Conservation (phyloP, 192 early-diverging fungal species). For the Dispira parvispora region DNA sequence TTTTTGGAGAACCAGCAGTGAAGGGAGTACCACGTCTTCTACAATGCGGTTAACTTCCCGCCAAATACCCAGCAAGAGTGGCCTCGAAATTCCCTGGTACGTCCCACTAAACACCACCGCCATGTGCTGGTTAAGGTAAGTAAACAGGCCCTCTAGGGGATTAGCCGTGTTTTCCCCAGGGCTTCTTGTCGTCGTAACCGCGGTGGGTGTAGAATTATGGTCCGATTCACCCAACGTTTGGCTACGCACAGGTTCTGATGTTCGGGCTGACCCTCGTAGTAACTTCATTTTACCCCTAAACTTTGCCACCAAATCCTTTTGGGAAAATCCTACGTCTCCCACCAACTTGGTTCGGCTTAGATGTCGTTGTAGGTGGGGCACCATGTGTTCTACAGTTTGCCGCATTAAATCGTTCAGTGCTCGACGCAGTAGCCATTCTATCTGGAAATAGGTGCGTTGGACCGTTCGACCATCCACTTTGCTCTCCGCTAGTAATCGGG, state of each 20-base stretch:
- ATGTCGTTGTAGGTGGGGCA: neutral
- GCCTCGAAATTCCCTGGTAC: neutral
- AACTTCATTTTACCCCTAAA: neutral
- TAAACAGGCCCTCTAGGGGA: constrained; percentile 1
- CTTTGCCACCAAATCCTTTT: neutral
- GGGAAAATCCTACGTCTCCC: neutral
- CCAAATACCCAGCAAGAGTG: neutral
- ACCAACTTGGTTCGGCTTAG: neutral
- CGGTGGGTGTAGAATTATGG: too few relatives aligned
- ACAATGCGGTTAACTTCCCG: neutral
- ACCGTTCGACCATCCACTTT: too few relatives aligned
- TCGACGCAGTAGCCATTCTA: neutral
- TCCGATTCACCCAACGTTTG: too few relatives aligned
- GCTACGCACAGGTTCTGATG: too few relatives aligned
- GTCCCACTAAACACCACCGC: neutral
- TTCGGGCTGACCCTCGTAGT: too few relatives aligned
- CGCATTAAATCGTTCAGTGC: constrained; percentile 2
- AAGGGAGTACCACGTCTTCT: neutral
- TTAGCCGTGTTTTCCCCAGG: neutral
- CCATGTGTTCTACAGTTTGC: neutral
- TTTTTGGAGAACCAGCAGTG: neutral
- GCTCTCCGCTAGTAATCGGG: too few relatives aligned
- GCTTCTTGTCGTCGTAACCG: too few relatives aligned
- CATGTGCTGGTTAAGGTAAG: constrained; percentile 1
- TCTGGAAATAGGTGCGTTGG: neutral